Conservation (phyloP, 1,284 basidiomycete genomes). For the Pseudozyma pruni region DNA sequence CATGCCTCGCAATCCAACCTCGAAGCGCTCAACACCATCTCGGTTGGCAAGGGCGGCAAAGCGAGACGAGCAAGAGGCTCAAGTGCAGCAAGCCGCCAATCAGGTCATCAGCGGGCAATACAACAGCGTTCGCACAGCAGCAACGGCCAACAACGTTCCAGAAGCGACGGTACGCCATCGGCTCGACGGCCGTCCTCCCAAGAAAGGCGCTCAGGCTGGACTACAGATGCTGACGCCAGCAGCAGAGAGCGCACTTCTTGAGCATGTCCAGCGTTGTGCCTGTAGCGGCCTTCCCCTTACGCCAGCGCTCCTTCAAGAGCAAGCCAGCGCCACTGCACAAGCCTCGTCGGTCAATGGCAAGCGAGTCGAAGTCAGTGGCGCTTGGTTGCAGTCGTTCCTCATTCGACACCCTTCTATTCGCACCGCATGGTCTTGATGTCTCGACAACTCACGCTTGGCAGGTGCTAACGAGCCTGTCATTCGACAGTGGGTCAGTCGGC, state of each 20-base stretch:
- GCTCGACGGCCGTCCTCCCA: no score
- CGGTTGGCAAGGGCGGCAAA: no score
- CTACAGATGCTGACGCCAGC: slow-evolving; percentile 4
- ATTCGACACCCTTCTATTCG: slow-evolving; percentile 6
- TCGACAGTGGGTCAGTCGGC: slow-evolving; percentile 1
- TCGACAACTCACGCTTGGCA: slow-evolving; percentile 7
- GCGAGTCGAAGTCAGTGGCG: neutral
- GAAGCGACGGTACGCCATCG: no score
- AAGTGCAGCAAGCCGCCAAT: no score
- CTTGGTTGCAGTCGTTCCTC: slow-evolving; percentile 17
- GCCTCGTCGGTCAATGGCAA: neutral
- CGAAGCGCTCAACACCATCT: no score
- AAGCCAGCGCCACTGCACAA: slow-evolving; percentile 2
- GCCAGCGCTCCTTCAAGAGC: neutral
- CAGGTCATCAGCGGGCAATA: no score
- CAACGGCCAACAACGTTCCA: no score
- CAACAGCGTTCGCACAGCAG: no score
- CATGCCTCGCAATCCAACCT: no score
- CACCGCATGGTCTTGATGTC: slow-evolving; percentile 12
- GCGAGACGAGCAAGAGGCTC: no score
- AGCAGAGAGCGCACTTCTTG: slow-evolving; percentile 5
- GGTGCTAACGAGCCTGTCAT: neutral
- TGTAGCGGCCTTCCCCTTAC: slow-evolving; percentile 12
- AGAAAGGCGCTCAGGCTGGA: no score
- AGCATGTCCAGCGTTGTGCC: slow-evolving; percentile 16